Base-by-base conservation (phyloP, 805 yeast species). In the Gaillardinia entomophila region DNA sequence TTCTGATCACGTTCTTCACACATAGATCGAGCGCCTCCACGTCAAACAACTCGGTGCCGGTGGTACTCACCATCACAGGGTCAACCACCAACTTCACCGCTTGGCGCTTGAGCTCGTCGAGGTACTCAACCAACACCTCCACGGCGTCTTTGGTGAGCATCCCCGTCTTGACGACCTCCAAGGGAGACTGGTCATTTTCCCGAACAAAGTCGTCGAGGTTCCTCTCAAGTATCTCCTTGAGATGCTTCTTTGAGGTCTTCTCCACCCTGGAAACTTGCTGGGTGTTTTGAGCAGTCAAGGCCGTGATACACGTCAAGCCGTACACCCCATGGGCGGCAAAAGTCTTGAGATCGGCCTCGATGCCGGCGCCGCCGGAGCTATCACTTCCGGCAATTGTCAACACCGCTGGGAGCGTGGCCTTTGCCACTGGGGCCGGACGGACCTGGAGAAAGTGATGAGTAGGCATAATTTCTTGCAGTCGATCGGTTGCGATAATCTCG, bases 321-420 rank as follows among this genome's bases (percentile, higher is more conserved):
- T 79, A 83, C 31, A 86, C 86, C 12, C 75, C 74, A 46, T 82
- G 84, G 1, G 83, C 82, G 3, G 82, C 67, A 34, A 86, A 72
- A 0, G 95, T 78, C 57, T 87, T 87, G 24, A 86, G 51, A 51
- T 86, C 96, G 1, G 95, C 95, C 53, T 86, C 95, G 31, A 86
- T 78, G 3, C 96, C 96, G 2, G 96, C 95, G 3, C 95, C 95
- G 2, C 95, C 96, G 8, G 90, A 80, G 27, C 79, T 73, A 51
- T 86, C 96, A 0, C 90, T 80, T 0, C 95, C 95, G 2, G 87
- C 87, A 27, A 66, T 49, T 0, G 70, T 62, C 16, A 53, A 37
- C 16, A 50, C 57, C 4, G 50, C 49, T 2, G 50, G 51, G 19
- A 36, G 30, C 7, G 25, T 12, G 6, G n/a, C 11, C 12, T 16